Evolutionary conservation across 2,329 filamentous ascomycete species (phyloP), one percentile per base, ranked within the genome.

Genomic region (Huntiella bhutanensis): DNA sequence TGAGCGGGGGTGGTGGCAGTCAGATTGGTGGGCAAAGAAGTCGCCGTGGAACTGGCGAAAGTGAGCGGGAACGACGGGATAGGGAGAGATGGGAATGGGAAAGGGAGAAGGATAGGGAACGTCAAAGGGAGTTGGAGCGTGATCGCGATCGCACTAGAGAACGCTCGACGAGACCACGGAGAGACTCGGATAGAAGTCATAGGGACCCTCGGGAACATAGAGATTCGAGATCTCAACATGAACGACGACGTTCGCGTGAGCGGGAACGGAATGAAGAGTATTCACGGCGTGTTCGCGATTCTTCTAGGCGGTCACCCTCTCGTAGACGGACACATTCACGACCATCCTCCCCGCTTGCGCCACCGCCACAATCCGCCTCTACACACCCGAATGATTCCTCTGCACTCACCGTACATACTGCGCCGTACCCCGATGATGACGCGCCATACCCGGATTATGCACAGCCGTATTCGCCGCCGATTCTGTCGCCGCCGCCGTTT

Each of bases 291-390:
- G 28, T 37, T 12, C 40, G 34, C n/a, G 33, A 38, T 44, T 57
- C 58, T 17, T 53, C 55, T 13, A 54, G 22, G 6, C 22, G 22
- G 6, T 28, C 22, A 10, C 22, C 22, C 3, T 28, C 22, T 2
- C 5, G 22, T 6, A 28, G 22, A 28, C 22, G 22, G 22, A 28
- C 22, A 28, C 22, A 28, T 28, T 28, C 22, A 7, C 22, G 22
- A 28, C 22, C 22, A 28, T 10, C 22, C 2, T 28, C 22, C 22
- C 22, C 22, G 22, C 22, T 28, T 28, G 22, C 22, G 22, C 22
- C 22, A 10, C 7, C 22, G 22, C 22, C 22, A 28, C 6, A 28
- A 10, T 1, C 22, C 6, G 2, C 22, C 22, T 7, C 22, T 28
- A 28, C 56, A 17, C 51, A 55, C 36, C 51, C 22, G 22, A 28